Evolutionary conservation across 768 basidiomycete genomes (phyloP).

Genomic region (Agrocybe pediades): DNA sequence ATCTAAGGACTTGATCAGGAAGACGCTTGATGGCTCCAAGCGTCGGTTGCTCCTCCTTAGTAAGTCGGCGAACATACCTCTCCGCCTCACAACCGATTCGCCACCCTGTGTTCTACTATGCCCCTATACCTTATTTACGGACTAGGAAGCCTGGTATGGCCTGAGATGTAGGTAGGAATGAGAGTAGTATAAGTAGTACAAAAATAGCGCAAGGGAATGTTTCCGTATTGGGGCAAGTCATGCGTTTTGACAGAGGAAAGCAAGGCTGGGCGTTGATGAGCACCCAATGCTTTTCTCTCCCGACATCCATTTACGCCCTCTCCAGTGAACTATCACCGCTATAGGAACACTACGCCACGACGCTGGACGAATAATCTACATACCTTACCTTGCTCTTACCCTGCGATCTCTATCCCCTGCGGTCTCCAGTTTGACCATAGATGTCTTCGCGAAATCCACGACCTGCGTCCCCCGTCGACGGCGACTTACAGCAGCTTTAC

Average conservation of each 20-base stretch:
- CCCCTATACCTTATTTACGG: too few species aligned
- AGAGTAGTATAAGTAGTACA: not conserved
- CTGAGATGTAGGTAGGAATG: not conserved
- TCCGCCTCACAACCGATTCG: too few species aligned
- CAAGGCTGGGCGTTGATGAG: conserved; percentile 14
- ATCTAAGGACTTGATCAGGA: too few species aligned
- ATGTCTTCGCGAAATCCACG: conserved; percentile 22
- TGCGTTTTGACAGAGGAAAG: conserved; percentile 19
- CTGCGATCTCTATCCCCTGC: too few species aligned
- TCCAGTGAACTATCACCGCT: not conserved
- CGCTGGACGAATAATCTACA: too few species aligned
- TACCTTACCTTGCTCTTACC: too few species aligned
- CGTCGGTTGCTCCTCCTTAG: too few species aligned
- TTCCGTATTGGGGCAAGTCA: conserved; percentile 24
- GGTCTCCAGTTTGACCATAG: conserved; percentile 2
- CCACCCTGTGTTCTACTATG: too few species aligned
- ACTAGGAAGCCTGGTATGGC: not conserved
- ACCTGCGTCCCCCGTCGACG: conserved; percentile 54
- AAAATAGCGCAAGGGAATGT: conserved; percentile 12
- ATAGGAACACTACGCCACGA: too few species aligned
- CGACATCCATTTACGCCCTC: conserved; percentile 3
- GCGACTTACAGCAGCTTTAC: conserved; percentile 74
- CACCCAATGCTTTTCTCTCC: conserved; percentile 1
- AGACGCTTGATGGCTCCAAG: too few species aligned
- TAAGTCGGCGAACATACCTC: too few species aligned